Evolutionary conservation across 164 flowering plant species (phyloP).

Genomic region (Kalanchoe fedtschenkoi): DNA sequence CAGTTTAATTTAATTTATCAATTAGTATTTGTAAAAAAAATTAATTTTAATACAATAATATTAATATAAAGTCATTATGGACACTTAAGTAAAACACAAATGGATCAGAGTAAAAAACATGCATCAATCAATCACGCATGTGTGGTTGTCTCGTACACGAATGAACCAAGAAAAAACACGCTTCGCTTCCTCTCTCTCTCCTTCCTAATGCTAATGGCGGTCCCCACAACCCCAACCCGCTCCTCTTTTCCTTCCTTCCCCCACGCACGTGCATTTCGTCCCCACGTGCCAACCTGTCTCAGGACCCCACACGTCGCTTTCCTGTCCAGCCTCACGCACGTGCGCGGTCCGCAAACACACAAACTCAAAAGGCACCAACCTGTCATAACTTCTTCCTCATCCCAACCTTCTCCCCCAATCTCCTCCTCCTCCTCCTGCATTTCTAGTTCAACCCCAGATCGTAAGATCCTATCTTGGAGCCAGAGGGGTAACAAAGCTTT

Average conservation of each 20-base stretch:
- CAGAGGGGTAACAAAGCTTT: neutral
- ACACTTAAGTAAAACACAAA: too few relatives aligned
- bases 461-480: neutral
- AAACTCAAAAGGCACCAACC: neutral
- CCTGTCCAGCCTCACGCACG: neutral
- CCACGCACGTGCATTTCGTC: conserved; percentile 2
- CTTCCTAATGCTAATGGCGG: too few relatives aligned
- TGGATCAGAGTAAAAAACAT: too few relatives aligned
- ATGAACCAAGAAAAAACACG: too few relatives aligned
- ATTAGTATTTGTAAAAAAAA: too few relatives aligned
- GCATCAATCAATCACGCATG: too few relatives aligned
- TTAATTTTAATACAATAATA: too few relatives aligned
- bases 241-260: neutral
- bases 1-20: too few relatives aligned
- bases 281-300: conserved; percentile 7
- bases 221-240: too few relatives aligned
- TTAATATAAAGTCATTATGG: too few relatives aligned
- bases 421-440: neutral
- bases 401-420: neutral
- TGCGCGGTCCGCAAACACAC: neutral
- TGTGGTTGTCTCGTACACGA: too few relatives aligned
- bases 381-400: neutral
- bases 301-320: neutral
- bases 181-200: too few relatives aligned
- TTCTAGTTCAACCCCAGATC: neutral